Evolutionary conservation across 2,329 filamentous ascomycete genomes (phyloP).

Genomic region (Dendrostoma leiphaemia): DNA sequence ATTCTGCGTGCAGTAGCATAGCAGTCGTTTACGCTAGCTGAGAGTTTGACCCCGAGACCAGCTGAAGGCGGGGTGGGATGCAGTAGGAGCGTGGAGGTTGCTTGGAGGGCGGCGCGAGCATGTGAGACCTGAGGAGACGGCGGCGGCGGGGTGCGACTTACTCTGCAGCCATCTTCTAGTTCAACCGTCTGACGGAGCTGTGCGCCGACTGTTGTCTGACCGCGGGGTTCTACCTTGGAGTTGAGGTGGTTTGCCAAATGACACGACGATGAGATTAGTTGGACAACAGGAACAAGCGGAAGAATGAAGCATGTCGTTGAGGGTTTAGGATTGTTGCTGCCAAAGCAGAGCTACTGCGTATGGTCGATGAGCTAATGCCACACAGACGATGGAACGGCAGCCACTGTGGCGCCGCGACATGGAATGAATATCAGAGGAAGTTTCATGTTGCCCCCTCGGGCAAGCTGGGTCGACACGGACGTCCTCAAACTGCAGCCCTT

Average conservation of each 20-base stretch:
- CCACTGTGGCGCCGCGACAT: background rate
- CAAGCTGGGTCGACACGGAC: no score
- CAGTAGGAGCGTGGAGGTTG: background rate
- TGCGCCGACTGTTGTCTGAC: background rate
- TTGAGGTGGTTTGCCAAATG: no score
- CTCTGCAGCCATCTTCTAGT: slow-evolving; percentile 15
- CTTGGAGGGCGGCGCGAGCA: background rate
- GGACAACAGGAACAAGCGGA: no score
- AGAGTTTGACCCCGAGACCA: background rate
- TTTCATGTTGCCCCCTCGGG: no score
- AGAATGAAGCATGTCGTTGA: no score
- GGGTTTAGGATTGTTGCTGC: no score
- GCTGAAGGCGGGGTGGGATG: background rate
- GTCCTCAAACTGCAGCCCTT: background rate
- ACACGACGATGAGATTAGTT: no score
- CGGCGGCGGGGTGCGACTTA: slow-evolving; percentile 11
- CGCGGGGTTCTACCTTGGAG: no score
- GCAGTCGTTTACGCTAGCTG: slow-evolving; percentile 2
- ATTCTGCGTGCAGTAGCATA: background rate
- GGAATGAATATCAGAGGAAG: background rate
- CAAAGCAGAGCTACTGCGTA: background rate
- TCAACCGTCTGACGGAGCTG: background rate
- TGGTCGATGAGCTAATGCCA: slow-evolving; percentile 2
- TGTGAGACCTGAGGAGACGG: background rate
- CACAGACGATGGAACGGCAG: background rate